Percentiles rank a stretch among this genome's conserved stretches.
These are phyloP conservation scores for Sporothrix inflata DNA, from an alignment of 2,329 filamentous ascomycete species.

Conservation along the genomic window DNA sequence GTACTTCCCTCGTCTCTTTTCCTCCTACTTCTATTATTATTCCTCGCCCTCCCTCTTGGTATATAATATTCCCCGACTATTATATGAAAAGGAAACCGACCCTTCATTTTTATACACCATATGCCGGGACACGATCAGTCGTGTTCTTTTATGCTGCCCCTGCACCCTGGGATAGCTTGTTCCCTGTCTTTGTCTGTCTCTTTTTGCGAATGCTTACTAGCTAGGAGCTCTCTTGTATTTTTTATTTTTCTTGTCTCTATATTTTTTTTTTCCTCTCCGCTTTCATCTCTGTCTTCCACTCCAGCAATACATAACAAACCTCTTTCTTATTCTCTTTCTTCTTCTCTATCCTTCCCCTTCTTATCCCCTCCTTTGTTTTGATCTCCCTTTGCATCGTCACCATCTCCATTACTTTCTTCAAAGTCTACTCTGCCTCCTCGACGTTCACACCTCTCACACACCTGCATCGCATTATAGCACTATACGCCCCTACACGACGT, in stretches of 20 bases:
- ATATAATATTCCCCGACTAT: slow-evolving; percentile 29
- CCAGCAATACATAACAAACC: background rate
- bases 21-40: slow-evolving; percentile 10
- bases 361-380: background rate
- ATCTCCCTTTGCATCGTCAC: background rate
- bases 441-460: background rate
- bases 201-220: background rate
- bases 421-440: background rate
- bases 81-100: slow-evolving; percentile 37
- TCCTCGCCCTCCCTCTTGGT: background rate
- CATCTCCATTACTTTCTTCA: background rate
- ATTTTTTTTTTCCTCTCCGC: background rate
- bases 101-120: slow-evolving; percentile 32
- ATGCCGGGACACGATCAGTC: slow-evolving; percentile 30
- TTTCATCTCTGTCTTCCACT: slow-evolving; percentile 27
- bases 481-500: background rate
- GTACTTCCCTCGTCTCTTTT: slow-evolving; percentile 28
- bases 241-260: slow-evolving; percentile 7
- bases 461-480: background rate
- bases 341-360: background rate
- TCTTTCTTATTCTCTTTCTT: background rate
- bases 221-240: slow-evolving; percentile 2
- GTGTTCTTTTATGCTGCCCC: background rate
- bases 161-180: slow-evolving; percentile 1
- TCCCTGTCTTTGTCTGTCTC: background rate